Base-by-base conservation (phyloP, 306 rosid species). In the Ormosia emarginata region DNA sequence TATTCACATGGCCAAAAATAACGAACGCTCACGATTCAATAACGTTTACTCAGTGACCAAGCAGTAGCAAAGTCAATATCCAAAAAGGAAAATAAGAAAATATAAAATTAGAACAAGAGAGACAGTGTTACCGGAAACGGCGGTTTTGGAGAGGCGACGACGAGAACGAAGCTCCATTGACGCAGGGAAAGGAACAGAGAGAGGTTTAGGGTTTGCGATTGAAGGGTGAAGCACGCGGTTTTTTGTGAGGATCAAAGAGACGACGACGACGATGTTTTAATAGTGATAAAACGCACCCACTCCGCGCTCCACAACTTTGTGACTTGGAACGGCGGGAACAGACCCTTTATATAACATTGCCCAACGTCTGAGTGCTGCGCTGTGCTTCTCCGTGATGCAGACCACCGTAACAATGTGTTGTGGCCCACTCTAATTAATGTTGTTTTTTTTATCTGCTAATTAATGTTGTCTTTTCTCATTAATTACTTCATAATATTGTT, bases 141-240 rank as follows among this genome's bases (percentile, higher is more conserved):
- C 2, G 4, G 72, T 33, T 17, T 24, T 30, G 50, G 89, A 24
- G 13, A 32, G 30, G 30, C 53, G 40, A 13, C 73, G 66, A 53
- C 84, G 92, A 68, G 92, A 79, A 88, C 93, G 93, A 67, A 88
- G 92, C 84, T 88, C 88, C 95, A 89, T 91, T 76, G 79, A 53
- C 0, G 63, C 2, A 34, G 11, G 39, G 14, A 64, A 2, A 5
- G 12, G n/a, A 57, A 36, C 55, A 56, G n/a, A 17, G 15, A 55
- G 58, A 1, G 40, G 5, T 4, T 78, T 82, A 82, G 89, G 84
- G 82, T 65, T 85, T 78, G 5, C 0, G 69, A 79, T 32, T 56
- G 84, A 9, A 40, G 43, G 1, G 24, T 24, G 24, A 63, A 47
- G 47, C 30, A 47, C 62, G 62, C 13, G 12, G 69, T 29, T 36